Evolutionary conservation across 1,139 yeast genomes (phyloP), one percentile per base, ranked within the genome.

Genomic region (Pichia sp.): DNA sequence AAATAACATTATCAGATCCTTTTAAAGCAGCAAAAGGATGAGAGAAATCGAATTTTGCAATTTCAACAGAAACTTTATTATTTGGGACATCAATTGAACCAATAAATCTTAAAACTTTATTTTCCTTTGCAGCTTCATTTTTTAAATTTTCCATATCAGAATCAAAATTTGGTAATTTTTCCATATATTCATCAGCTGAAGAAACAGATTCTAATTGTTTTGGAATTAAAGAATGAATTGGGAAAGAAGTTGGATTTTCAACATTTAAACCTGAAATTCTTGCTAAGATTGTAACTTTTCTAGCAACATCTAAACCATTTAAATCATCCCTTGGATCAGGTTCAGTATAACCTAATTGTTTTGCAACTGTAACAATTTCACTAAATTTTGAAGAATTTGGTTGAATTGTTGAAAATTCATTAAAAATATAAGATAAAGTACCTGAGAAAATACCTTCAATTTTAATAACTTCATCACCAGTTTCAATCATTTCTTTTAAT

Each of bases 281-380:
- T 39, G 97, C 95, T 53, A 92, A 76, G 53, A 92, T 92, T 28
- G 98, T 89, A 31, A 92, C 96, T 67, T 92, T 92, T 74, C 98
- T 83, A 35, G 99, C 99, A 50, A 92, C 97, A 61, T 92, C 98
- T 64, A 92, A 75, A 49, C 99, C 99, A 64, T 92, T 92, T 66
- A 92, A 78, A 63, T 92, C 99, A 64, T 92, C 99, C 69, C 99
- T 82, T 64, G 98, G 98, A 65, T 92, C 99, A 42, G 99, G 98
- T 68, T 94, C 99, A 37, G 97, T 92, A 76, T 87, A 92, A 40
- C 99, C 99, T 56, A 87, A 74, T 39, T 80, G 69, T 68, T 90
- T 90, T 40, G 99, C 98, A 43, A 80, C 80, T 53, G 75, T 72
- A 47, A 92, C 98, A 41, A 94, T 82, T 46, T 90, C 96, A 29